Base-by-base conservation (phyloP, 768 basidiomycete genomes). In the Mycena pura region DNA sequence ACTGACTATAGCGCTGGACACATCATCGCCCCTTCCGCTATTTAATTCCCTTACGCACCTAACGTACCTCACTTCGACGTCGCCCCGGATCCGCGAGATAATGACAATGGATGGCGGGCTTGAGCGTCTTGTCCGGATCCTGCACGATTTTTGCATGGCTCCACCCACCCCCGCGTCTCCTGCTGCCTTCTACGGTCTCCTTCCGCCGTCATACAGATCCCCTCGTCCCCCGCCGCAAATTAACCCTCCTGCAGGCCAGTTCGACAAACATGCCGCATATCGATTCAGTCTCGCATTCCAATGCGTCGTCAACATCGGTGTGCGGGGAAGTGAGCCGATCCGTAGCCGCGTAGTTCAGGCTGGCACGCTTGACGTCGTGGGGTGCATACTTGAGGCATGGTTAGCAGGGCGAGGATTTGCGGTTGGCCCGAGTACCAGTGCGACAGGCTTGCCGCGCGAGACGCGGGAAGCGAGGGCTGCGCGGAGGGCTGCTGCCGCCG, bases 81-180 rank as follows among this genome's bases (percentile, higher is more conserved):
- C 96, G 0, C 96, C 97, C 2, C 88, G 95, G 54, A 99, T 99
- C 77, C 90, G 96, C 59, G 97, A 99, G 77, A 98, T 97, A 68
- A 92, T 99, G 86, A 96, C 95, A 27, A 89, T 92, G 84, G 96
- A 99, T 70, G 97, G 97, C 45, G 97, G 97, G 1, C 87, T 99
- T 17, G 97, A 99, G 72, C 90, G 96, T 14, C 89, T 99, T 28
- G 92, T 99, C 14, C 86, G 92, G 57, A 93, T 99, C 63, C 82
- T 96, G 10, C 91, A 91, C 69, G 92, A 95, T 63, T 93, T 93
- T 68, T 95, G 93, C 74, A 76, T 93, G 22, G 87, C 83, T 63
- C 92, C 93, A 1, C 91, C 93, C 1, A 89, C 89, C 0, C 91
- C 91, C 40, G 91, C 92, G 67, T 91, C 90, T 69, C 88, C 90